These are phyloP conservation scores for Colletotrichum camelliae DNA, from an alignment of 2,329 filamentous ascomycete genomes.

Conservation along the genomic window DNA sequence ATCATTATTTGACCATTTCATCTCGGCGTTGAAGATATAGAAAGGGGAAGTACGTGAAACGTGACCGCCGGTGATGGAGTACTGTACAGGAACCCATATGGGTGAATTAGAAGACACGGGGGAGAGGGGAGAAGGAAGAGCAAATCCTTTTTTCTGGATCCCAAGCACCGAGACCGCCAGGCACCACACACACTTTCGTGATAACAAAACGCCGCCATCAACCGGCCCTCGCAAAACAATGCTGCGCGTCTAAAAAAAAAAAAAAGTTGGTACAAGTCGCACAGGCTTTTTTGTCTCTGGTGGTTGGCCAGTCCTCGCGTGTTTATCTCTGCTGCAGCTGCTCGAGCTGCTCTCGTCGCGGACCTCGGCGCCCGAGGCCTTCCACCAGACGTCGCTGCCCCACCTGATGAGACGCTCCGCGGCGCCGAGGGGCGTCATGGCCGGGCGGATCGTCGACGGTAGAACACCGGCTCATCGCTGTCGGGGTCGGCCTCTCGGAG, in stretches of 20 bases:
- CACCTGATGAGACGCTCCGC: conserved; percentile 85
- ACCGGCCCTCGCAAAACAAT: background rate
- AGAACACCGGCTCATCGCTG: conserved; percentile 92
- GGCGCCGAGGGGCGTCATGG: conserved; percentile 79
- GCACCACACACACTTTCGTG: background rate
- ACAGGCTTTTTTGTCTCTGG: background rate
- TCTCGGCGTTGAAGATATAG: background rate
- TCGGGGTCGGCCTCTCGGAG: conserved; percentile 80
- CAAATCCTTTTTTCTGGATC: background rate
- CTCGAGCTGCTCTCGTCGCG: conserved; percentile 42
- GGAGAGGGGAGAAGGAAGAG: background rate
- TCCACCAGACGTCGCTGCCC: conserved; percentile 95
- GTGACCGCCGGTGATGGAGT: background rate
- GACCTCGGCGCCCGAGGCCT: conserved; percentile 75
- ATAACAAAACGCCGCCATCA: conserved; percentile 10
- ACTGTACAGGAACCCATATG: background rate
- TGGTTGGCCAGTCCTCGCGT: background rate
- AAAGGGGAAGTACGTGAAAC: background rate
- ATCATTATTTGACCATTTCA: conserved; percentile 7
- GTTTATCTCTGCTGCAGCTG: conserved; percentile 1
- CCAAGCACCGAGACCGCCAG: background rate
- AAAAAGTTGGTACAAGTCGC: background rate
- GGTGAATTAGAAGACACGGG: background rate
- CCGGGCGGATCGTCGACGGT: conserved; percentile 91
- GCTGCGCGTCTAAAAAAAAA: background rate